A percentile compares a stretch with the other conserved stretches of the same genome.
Conservation (phyloP, 176 grass and related monocot species). For the Aegilops bicornis region DNA sequence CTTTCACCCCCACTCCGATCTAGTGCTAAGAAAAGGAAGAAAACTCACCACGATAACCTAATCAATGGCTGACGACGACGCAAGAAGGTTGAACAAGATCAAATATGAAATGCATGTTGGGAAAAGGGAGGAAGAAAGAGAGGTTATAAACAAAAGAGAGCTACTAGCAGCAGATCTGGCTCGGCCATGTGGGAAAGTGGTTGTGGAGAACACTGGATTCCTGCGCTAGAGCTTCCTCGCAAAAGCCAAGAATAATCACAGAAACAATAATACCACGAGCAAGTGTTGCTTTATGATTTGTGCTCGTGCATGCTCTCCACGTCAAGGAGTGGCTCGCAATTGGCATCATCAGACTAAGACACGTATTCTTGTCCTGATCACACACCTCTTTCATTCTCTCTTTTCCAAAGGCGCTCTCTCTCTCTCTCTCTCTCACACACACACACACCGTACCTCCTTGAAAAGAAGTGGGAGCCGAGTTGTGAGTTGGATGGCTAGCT, state of each 20-base stretch:
- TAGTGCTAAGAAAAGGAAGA: not conserved
- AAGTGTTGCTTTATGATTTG: not conserved
- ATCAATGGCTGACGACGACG: conserved; percentile 2
- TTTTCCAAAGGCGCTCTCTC: too few species aligned
- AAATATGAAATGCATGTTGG: not conserved
- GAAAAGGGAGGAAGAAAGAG: not conserved
- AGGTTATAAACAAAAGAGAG: conserved; percentile 16
- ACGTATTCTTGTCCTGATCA: not conserved
- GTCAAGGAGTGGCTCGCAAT: not conserved
- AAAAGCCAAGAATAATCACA: not conserved
- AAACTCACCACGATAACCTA: not conserved
- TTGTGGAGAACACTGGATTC: not conserved
- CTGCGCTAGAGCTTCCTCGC: not conserved
- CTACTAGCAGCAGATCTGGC: not conserved
- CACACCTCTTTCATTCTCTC: too few species aligned
- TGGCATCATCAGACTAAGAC: not conserved
- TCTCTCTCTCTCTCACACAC: too few species aligned
- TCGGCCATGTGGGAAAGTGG: not conserved
- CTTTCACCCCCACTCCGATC: not conserved
- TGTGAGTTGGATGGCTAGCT: too few species aligned
- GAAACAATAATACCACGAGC: not conserved
- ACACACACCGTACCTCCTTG: too few species aligned
- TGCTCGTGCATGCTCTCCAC: conserved; percentile 32
- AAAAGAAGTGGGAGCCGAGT: too few species aligned
- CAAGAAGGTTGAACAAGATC: not conserved